These are phyloP conservation scores for Colletotrichum siamense DNA, from an alignment of 2,329 filamentous ascomycete species.

Conservation along the genomic window DNA sequence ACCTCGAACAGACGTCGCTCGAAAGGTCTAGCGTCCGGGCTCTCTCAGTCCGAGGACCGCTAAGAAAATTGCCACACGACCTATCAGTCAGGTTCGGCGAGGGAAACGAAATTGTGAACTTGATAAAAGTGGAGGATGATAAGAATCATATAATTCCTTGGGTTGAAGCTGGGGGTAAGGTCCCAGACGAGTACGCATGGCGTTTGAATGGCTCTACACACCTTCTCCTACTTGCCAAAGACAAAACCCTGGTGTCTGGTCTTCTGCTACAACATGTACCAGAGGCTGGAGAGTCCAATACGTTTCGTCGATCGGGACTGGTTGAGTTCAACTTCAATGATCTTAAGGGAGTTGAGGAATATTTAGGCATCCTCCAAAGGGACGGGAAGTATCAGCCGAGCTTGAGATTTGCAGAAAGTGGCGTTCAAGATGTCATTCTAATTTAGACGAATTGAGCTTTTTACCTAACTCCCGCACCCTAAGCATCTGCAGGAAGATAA, in stretches of 20 bases:
- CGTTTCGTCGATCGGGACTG: not conserved
- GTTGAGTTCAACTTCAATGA: rapidly evolving
- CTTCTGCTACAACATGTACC: not conserved
- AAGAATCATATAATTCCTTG: not conserved
- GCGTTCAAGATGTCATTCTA: not conserved
- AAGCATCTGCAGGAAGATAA: too few species aligned
- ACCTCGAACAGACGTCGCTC: too few species aligned
- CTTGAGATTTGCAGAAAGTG: not conserved
- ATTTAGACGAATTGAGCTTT: not conserved
- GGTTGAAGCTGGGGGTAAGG: not conserved
- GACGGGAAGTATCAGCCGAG: not conserved
- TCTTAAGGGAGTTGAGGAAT: not conserved
- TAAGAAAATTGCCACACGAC: not conserved
- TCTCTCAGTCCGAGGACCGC: not conserved
- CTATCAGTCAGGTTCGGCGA: rapidly evolving
- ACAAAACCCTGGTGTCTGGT: rapidly evolving
- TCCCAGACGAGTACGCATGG: not conserved
- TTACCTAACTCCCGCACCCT: too few species aligned
- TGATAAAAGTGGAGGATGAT: not conserved
- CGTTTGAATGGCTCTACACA: not conserved
- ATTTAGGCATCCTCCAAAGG: not conserved
- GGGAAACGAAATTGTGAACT: not conserved
- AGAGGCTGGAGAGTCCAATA: not conserved
- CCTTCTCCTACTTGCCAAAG: not conserved
- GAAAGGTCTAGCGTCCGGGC: too few species aligned